Conservation (phyloP, 306 rosid genomes). For the Begonia masoniana region DNA sequence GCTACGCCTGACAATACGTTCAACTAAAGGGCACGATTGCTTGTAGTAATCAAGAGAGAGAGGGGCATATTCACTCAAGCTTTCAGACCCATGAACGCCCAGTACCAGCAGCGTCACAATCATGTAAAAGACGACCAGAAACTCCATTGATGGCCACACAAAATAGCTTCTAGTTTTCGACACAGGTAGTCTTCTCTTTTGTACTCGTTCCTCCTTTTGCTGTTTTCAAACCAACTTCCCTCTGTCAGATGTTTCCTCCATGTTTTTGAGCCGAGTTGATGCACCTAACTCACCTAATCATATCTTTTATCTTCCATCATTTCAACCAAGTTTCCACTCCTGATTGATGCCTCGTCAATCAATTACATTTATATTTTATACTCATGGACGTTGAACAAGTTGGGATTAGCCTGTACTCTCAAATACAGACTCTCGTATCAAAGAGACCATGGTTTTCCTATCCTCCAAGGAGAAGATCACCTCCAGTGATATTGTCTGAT, state of each 20-base stretch:
- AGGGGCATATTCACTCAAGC: slow-evolving; percentile 13
- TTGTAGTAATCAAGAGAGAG: slow-evolving; percentile 52
- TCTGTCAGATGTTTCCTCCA: slow-evolving; percentile 14
- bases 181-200: slow-evolving; percentile 8
- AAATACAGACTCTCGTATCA: too few species aligned
- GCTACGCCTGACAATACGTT: slow-evolving; percentile 50
- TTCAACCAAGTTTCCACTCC: too few species aligned
- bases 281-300: slow-evolving; percentile 47
- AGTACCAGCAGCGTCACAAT: slow-evolving; percentile 13
- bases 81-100: slow-evolving; percentile 14
- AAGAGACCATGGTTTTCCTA: too few species aligned
- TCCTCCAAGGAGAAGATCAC: too few species aligned
- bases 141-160: slow-evolving; percentile 17
- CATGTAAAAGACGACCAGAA: slow-evolving; percentile 8
- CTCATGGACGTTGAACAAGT: too few species aligned
- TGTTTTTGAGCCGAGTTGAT: slow-evolving; percentile 34
- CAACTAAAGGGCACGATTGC: slow-evolving; percentile 57
- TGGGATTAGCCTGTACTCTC: too few species aligned
- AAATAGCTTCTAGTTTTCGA: slow-evolving; percentile 7
- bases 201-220: slow-evolving; percentile 4
- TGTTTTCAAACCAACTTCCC: slow-evolving; percentile 45
- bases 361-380: too few species aligned
- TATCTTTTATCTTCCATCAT: not conserved
- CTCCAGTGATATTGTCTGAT: too few species aligned
- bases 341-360: too few species aligned